These are phyloP conservation scores for Teratosphaeria pseudoeucalypti DNA, from an alignment of 2,329 filamentous ascomycete species.

Conservation along the genomic window DNA sequence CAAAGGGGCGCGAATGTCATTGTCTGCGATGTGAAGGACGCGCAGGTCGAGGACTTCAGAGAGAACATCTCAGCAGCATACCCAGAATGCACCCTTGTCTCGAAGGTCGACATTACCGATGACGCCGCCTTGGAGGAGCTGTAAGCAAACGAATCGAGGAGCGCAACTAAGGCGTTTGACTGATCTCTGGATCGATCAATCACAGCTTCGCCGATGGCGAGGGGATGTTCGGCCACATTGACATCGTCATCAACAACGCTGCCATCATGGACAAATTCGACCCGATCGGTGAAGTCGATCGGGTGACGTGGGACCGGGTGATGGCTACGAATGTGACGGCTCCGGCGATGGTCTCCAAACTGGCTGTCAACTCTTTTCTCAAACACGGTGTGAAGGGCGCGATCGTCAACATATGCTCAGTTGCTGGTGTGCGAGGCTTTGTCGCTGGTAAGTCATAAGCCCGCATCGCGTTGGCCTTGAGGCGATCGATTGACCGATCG, in stretches of 20 bases:
- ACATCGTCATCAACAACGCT: conserved; percentile 42
- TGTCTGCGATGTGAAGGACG: conserved; percentile 26
- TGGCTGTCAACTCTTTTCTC: conserved; percentile 41
- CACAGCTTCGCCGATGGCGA: conserved; percentile 24
- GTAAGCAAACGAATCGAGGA: neutral
- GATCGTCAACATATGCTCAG: conserved; percentile 45
- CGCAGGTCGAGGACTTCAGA: conserved; percentile 21
- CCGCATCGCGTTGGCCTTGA: conserved; percentile 10
- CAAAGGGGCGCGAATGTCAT: conserved; percentile 26
- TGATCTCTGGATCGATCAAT: neutral
- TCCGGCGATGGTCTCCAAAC: conserved; percentile 42
- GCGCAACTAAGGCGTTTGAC: neutral
- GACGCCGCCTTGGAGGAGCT: conserved; percentile 27
- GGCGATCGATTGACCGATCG: conserved; percentile 1
- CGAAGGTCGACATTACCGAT: conserved; percentile 30
- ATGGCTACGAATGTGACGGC: conserved; percentile 49
- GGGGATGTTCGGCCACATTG: conserved; percentile 37
- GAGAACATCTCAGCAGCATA: conserved; percentile 15
- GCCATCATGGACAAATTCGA: conserved; percentile 49
- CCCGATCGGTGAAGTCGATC: conserved; percentile 39
- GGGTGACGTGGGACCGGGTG: conserved; percentile 42
- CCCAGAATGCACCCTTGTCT: conserved; percentile 18
- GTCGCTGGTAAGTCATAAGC: conserved; percentile 19
- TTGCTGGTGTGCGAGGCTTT: conserved; percentile 36
- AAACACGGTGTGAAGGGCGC: conserved; percentile 34